Evolutionary conservation across 2,329 filamentous ascomycete genomes (phyloP).

Genomic region (Penicillium polonicum): DNA sequence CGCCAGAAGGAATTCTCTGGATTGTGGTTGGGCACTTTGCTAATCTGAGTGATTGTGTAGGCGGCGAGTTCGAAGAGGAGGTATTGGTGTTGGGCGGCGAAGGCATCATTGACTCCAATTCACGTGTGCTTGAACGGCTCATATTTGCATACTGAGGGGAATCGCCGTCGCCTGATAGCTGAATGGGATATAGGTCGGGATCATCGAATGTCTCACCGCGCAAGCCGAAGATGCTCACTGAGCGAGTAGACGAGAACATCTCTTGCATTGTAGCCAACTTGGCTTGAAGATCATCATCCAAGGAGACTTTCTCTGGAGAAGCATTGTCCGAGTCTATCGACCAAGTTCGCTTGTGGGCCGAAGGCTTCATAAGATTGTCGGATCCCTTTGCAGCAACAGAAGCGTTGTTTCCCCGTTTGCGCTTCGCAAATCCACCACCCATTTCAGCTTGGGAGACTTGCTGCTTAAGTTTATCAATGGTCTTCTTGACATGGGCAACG

Average conservation of each 20-base stretch:
- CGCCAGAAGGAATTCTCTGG: conserved; percentile 25
- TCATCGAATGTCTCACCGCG: conserved; percentile 47
- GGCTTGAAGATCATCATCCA: conserved; percentile 47
- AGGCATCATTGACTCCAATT: conserved; percentile 35
- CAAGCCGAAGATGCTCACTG: conserved; percentile 44
- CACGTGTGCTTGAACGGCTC: conserved; percentile 30
- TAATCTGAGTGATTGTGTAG: conserved; percentile 20
- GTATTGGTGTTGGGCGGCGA: conserved; percentile 44
- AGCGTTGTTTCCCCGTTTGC: conserved; percentile 56
- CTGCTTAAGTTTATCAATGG: conserved; percentile 92
- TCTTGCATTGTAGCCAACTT: conserved; percentile 46
- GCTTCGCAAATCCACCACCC: conserved; percentile 60
- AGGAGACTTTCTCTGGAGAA: conserved; percentile 42
- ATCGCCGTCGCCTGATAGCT: conserved; percentile 36
- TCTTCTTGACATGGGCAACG: conserved; percentile 90
- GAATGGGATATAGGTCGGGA: conserved; percentile 46
- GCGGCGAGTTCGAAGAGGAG: conserved; percentile 41
- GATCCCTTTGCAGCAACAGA: conserved; percentile 49
- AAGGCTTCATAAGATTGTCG: conserved; percentile 72
- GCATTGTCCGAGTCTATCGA: conserved; percentile 74
- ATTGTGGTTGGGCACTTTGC: conserved; percentile 33
- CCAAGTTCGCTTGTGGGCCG: conserved; percentile 92
- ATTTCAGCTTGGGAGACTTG: conserved; percentile 76
- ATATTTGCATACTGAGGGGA: conserved; percentile 32
- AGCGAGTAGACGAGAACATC: conserved; percentile 48